These are phyloP conservation scores for Apiotrichum veenhuisii DNA, from an alignment of 1,284 basidiomycete genomes.

Conservation along the genomic window DNA sequence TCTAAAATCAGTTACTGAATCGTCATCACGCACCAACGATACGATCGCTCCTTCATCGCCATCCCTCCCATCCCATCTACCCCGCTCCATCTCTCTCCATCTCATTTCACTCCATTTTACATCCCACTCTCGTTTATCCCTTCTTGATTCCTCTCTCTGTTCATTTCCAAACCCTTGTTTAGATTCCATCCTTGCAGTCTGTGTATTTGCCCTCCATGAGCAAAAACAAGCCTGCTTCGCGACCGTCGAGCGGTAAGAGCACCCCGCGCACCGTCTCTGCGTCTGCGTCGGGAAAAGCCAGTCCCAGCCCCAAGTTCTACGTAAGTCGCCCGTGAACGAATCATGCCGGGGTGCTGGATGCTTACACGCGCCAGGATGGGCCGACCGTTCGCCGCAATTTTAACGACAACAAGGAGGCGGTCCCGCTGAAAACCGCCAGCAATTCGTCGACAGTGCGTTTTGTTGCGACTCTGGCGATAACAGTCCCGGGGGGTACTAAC, in stretches of 20 bases:
- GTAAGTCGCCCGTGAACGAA: background rate
- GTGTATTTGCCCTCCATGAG: background rate
- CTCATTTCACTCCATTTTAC: no score
- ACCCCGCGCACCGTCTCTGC: background rate
- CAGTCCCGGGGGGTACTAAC: no score
- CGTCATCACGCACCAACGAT: no score
- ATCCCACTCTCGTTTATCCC: no score
- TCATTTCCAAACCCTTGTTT: background rate
- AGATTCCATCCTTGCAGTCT: background rate
- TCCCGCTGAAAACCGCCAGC: no score
- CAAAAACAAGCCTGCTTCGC: conserved; percentile 4
- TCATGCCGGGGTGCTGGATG: background rate
- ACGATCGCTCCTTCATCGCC: no score
- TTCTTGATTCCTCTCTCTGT: no score
- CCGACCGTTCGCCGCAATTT: conserved; percentile 1
- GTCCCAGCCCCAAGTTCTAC: conserved; percentile 15
- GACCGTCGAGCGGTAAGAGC: background rate
- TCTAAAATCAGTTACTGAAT: no score
- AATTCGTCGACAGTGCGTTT: no score
- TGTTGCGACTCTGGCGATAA: no score
- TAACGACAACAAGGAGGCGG: background rate
- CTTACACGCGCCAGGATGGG: background rate
- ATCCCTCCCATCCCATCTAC: no score
- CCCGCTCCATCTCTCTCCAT: no score
- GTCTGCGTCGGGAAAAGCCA: background rate